These are phyloP conservation scores for Corrigiola litoralis DNA, from an alignment of 179 eudicot species.

Conservation along the genomic window DNA sequence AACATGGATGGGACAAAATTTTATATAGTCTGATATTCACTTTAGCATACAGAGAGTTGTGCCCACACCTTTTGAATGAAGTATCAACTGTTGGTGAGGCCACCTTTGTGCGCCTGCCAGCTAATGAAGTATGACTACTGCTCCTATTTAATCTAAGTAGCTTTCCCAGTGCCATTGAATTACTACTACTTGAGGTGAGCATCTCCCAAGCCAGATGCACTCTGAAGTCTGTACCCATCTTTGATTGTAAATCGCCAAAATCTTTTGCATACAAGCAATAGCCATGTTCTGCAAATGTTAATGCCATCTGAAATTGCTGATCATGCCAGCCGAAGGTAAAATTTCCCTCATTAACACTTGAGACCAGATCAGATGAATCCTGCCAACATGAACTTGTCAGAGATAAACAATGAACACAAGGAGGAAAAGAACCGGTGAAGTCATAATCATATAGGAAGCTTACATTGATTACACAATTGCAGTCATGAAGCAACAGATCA, in stretches of 20 bases:
- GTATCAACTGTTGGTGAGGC: slow-evolving; percentile 22
- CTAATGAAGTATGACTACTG: slow-evolving; percentile 15
- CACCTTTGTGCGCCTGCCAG: slow-evolving; percentile 17
- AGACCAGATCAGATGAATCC: slow-evolving; percentile 47
- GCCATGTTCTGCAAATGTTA: slow-evolving; percentile 69
- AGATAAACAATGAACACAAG: slow-evolving; percentile 14
- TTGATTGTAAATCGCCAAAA: slow-evolving; percentile 41
- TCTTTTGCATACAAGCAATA: slow-evolving; percentile 62
- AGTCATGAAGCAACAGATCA: slow-evolving; percentile 60
- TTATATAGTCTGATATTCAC: too few species aligned
- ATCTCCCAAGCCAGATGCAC: slow-evolving; percentile 63
- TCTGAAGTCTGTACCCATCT: slow-evolving; percentile 32
- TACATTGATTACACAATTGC: slow-evolving; percentile 48
- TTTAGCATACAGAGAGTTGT: neutral
- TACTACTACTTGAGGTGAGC: slow-evolving; percentile 55
- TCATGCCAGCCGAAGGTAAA: slow-evolving; percentile 54
- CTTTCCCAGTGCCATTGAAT: slow-evolving; percentile 67
- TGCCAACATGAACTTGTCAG: slow-evolving; percentile 27
- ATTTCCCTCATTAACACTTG: slow-evolving; percentile 39
- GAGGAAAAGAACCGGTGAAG: neutral
- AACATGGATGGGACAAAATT: too few species aligned
- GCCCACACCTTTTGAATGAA: slow-evolving; percentile 40
- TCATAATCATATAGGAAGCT: slow-evolving; percentile 20
- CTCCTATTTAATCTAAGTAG: slow-evolving; percentile 42
- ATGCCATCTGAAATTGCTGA: slow-evolving; percentile 64